Percentiles rank a stretch among this genome's conserved stretches.
Conservation (phyloP, 1,139 yeast genomes). For the Arxiozyma slooffiae region DNA sequence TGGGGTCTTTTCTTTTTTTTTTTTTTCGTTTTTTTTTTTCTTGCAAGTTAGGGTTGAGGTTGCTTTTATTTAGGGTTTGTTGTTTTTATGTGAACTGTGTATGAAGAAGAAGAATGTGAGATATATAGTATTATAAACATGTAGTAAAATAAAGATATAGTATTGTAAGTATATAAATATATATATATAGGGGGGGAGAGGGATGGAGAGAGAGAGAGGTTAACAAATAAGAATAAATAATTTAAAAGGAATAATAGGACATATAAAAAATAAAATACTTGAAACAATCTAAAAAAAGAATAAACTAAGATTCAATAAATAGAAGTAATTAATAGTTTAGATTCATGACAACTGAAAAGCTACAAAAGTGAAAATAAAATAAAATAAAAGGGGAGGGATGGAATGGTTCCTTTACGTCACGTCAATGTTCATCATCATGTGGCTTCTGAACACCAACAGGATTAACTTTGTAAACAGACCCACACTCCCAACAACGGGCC, state of each 20-base stretch:
- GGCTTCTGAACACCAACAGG: conserved; percentile 58
- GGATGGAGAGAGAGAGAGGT: too few relatives aligned
- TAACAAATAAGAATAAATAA: neutral
- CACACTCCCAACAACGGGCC: conserved; percentile 99
- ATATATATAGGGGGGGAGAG: neutral
- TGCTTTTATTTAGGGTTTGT: too few relatives aligned
- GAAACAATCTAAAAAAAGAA: too few relatives aligned
- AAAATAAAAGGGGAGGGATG: too few relatives aligned
- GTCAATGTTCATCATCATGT: neutral
- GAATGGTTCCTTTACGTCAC: neutral
- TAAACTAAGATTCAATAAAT: neutral
- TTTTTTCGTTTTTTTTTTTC: too few relatives aligned
- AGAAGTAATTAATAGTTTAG: too few relatives aligned
- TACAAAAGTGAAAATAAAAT: too few relatives aligned
- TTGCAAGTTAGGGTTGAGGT: too few relatives aligned
- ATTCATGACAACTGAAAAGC: neutral
- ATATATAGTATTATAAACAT: neutral
- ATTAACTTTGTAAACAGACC: conserved; percentile 84
- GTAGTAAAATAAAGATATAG: too few relatives aligned
- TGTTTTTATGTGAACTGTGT: neutral
- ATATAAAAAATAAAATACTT: too few relatives aligned
- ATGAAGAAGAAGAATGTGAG: neutral
- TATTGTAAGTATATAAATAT: neutral
- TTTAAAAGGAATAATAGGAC: too few relatives aligned
- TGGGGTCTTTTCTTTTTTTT: too few relatives aligned